Conservation (phyloP, 441 rosid genomes). For the Euphorbia schlechtendalii region DNA sequence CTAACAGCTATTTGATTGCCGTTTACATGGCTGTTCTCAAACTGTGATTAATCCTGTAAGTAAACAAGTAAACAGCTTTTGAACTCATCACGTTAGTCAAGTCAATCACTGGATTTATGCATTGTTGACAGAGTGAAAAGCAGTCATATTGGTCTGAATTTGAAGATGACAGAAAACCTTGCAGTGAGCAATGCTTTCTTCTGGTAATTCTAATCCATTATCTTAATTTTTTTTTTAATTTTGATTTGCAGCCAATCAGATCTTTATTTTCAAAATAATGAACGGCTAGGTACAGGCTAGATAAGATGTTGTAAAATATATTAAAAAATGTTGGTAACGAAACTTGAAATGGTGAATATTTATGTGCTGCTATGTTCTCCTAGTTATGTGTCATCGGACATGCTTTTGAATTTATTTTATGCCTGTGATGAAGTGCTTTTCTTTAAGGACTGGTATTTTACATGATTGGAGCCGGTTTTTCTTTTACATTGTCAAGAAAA, state of each 20-base stretch:
- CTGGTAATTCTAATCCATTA: slow-evolving; percentile 33
- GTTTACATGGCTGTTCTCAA: slow-evolving; percentile 75
- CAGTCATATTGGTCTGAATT: slow-evolving; percentile 45
- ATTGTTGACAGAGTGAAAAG: slow-evolving; percentile 56
- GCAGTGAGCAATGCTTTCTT: slow-evolving; percentile 71
- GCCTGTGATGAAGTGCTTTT: slow-evolving; percentile 3
- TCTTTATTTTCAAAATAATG: neutral
- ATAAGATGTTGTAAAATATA: slow-evolving; percentile 1
- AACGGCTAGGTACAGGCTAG: neutral
- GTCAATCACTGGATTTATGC: slow-evolving; percentile 19
- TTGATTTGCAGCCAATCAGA: neutral
- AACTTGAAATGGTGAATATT: neutral
- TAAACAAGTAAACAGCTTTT: slow-evolving; percentile 9
- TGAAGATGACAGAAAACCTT: slow-evolving; percentile 62
- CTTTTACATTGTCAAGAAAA: neutral
- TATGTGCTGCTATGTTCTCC: neutral
- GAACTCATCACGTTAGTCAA: slow-evolving; percentile 7
- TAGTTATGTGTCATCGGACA: neutral
- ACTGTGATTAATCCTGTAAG: slow-evolving; percentile 59
- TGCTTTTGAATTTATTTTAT: neutral
- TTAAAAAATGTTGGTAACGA: neutral
- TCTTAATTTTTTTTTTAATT: neutral
- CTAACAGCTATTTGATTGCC: slow-evolving; percentile 74
- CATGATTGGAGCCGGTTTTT: neutral
- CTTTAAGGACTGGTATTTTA: neutral